These are phyloP conservation scores for Lichtheimia hyalospora DNA, from an alignment of 371 early-diverging fungal genomes.

Conservation along the genomic window DNA sequence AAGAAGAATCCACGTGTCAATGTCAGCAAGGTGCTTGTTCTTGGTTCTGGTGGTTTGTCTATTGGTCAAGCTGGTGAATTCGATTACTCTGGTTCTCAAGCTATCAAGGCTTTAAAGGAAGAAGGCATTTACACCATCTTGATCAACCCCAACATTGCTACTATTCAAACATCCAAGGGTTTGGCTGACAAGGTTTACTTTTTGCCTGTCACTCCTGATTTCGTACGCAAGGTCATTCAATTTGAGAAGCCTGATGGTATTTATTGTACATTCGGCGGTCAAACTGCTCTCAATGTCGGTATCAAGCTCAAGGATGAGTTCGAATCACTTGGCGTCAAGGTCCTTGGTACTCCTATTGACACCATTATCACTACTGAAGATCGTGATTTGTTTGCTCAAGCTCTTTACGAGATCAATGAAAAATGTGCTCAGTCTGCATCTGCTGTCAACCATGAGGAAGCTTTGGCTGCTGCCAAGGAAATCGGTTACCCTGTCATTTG, in stretches of 20 bases:
- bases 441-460: constrained; percentile 79
- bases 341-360: constrained; percentile 91
- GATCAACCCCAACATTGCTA: constrained; percentile 97
- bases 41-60: constrained; percentile 94
- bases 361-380: constrained; percentile 93
- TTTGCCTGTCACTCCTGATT: constrained; percentile 90
- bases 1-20: constrained; percentile 51
- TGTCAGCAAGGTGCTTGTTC: constrained; percentile 84
- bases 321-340: constrained; percentile 79
- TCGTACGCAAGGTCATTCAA: constrained; percentile 88
- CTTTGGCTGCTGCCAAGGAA: constrained; percentile 73
- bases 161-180: constrained; percentile 93
- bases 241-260: constrained; percentile 95
- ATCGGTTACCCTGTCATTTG: constrained; percentile 94
- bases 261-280: constrained; percentile 93
- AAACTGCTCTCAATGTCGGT: constrained; percentile 93
- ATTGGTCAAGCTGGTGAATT: constrained; percentile 99
- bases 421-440: constrained; percentile 84
- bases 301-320: constrained; percentile 88
- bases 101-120: constrained; percentile 96
- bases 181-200: constrained; percentile 96
- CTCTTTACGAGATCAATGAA: constrained; percentile 82
- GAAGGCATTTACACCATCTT: constrained; percentile 90
- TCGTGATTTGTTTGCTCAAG: constrained; percentile 88
- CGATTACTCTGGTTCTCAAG: constrained; percentile 96